phyloP scores from a whole-genome alignment of 805 yeast genomes.

The Yarrowia osloensis region DNA sequence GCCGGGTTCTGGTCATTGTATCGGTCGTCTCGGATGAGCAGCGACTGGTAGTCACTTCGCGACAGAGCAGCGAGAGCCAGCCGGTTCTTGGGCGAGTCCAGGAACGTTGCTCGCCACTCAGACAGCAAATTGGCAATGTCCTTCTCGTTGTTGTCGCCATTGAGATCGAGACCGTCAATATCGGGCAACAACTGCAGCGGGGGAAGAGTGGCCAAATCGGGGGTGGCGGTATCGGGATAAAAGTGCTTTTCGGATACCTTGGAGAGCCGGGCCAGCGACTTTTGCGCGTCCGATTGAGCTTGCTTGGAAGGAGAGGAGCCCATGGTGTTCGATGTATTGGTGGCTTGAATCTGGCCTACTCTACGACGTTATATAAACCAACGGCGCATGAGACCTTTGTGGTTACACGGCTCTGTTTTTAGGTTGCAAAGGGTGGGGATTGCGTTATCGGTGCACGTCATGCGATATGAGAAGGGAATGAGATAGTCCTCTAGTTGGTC shows the following conservation, averaged over 20 bases:
- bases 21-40: constrained; percentile 42
- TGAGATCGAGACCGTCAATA: constrained; percentile 12
- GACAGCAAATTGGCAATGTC: constrained; percentile 37
- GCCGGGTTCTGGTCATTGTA: constrained; percentile 34
- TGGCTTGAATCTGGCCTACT: not conserved
- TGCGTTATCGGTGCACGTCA: constrained; percentile 29
- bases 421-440: constrained; percentile 25
- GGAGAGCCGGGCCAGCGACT: constrained; percentile 13
- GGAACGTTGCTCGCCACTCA: constrained; percentile 52
- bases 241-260: constrained; percentile 22
- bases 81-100: constrained; percentile 52
- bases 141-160: not conserved
- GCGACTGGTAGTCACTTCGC: constrained; percentile 47
- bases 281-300: constrained; percentile 6
- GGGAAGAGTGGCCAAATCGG: constrained; percentile 9
- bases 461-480: not conserved
- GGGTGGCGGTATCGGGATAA: constrained; percentile 9
- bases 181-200: constrained; percentile 4
- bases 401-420: constrained; percentile 14
- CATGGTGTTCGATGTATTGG: not conserved
- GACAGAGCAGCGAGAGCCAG: constrained; percentile 58
- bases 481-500: too few species aligned
- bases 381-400: not conserved
- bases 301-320: constrained; percentile 17
- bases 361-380: not conserved